These are phyloP conservation scores for Fusarium oxysporum DNA, from an alignment of 2,329 filamentous ascomycete genomes.

Conservation along the genomic window DNA sequence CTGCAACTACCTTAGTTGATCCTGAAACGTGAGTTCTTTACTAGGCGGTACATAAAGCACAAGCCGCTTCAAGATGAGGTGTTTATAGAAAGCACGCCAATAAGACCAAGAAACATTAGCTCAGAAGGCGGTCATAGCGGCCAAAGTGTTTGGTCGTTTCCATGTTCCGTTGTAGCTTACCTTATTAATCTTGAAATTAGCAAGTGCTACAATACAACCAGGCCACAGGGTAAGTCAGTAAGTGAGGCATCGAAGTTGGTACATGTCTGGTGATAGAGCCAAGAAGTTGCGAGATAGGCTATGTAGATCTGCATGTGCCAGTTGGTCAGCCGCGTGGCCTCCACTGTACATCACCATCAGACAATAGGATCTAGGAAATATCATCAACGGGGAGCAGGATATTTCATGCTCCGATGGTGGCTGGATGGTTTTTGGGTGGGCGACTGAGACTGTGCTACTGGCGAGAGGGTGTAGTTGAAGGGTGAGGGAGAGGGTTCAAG, in stretches of 20 bases:
- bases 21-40: slow-evolving; percentile 20
- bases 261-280: slow-evolving; percentile 2
- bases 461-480: slow-evolving; percentile 19
- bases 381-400: neutral
- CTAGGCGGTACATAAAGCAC: neutral
- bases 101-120: neutral
- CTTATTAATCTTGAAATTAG: neutral
- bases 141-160: neutral
- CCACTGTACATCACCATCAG: neutral
- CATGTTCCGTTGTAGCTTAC: neutral
- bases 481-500: slow-evolving; percentile 5
- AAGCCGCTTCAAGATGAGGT: neutral
- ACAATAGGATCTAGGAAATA: neutral
- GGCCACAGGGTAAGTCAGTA: neutral
- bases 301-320: slow-evolving; percentile 8
- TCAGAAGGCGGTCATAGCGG: neutral
- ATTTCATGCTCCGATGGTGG: neutral
- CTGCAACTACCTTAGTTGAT: neutral
- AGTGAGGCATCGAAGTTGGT: neutral
- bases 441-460: slow-evolving; percentile 22
- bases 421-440: slow-evolving; percentile 4
- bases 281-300: neutral
- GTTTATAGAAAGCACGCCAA: neutral
- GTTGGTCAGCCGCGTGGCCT: slow-evolving; percentile 24
- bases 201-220: neutral